Base-by-base conservation (phyloP, 1,139 yeast species). In the Debaryomyces nepalensis region DNA sequence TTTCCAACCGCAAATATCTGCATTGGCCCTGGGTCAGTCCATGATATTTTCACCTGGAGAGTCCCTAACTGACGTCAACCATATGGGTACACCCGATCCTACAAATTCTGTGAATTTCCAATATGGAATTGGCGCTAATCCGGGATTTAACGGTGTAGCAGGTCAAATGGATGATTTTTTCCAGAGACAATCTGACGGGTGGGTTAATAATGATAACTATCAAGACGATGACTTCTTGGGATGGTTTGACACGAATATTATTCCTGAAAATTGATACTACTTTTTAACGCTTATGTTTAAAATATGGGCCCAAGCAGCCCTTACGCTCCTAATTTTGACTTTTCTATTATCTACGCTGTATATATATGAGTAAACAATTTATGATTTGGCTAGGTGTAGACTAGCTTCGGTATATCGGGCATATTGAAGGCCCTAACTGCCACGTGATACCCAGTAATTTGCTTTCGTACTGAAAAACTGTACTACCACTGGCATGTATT, bases 141-240 rank as follows among this genome's bases (percentile, higher is more conserved):
- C 26, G 20, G 39, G 11, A 18, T 16, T 44, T n/a, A 47, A 51
- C 40, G 61, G 58, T 2, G 65, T 66, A 40, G 64, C 70, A 2
- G 66, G 75, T 47, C 78, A 75, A 57, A 63, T 79, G 53, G 82
- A 78, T 53, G 69, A 66, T 22, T 77, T 84, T 62, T 77, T 87
- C 72, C 88, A 84, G 58, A 90, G 85, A 64, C 96, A 88, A 55
- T 84, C 90, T 16, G 80, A 82, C 38, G 91, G 89, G 23, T 88
- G 96, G 96, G 56, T 72, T 33, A 70, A 70, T 52, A 82, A 83
- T 65, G 88, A 87, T 52, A 84, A 80, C 42, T 81, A 81, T 45
- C 70, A 68, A 44, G 77, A 73, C 44, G 97, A 90, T 59, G 97
- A 90, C 59, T 85, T 91, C 58, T 70, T 91, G 40, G 97, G 97